These are phyloP conservation scores for Solanum stenotomum DNA, from an alignment of 257 asterid species.

Conservation along the genomic window DNA sequence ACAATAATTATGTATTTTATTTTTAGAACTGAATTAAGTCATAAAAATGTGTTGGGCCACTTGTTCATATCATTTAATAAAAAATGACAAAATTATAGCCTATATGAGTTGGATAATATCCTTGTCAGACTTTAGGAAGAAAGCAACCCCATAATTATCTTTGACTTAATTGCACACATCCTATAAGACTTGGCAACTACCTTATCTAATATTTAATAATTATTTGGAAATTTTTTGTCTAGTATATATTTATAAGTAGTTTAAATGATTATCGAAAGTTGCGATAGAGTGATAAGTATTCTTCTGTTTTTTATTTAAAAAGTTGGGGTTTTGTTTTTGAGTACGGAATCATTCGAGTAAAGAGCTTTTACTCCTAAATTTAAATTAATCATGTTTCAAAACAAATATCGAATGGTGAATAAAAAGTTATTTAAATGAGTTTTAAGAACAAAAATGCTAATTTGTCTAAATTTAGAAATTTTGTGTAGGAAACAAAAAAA, in stretches of 20 bases:
- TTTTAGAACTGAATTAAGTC: background rate
- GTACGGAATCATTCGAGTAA: rapidly evolving
- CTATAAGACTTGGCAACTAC: background rate
- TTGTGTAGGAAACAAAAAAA: background rate
- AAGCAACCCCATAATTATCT: background rate
- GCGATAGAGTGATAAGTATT: rapidly evolving
- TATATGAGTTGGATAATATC: background rate
- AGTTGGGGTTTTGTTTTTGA: too few relatives aligned
- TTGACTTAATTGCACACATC: background rate
- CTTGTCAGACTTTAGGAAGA: background rate
- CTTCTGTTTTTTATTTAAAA: background rate
- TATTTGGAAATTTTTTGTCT: background rate
- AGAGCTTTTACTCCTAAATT: too few relatives aligned
- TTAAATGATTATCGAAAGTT: background rate
- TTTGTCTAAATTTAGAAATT: background rate
- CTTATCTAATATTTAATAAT: background rate
- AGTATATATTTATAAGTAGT: background rate
- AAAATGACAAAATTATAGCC: background rate
- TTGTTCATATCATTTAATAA: background rate
- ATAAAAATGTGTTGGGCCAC: background rate
- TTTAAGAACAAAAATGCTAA: background rate
- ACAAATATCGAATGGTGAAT: rapidly evolving
- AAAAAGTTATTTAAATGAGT: background rate
- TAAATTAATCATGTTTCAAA: background rate
- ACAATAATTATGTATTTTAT: background rate